These are phyloP conservation scores for Phytophthora multivora DNA, from an alignment of 352 stramenopile genomes.

Conservation along the genomic window DNA sequence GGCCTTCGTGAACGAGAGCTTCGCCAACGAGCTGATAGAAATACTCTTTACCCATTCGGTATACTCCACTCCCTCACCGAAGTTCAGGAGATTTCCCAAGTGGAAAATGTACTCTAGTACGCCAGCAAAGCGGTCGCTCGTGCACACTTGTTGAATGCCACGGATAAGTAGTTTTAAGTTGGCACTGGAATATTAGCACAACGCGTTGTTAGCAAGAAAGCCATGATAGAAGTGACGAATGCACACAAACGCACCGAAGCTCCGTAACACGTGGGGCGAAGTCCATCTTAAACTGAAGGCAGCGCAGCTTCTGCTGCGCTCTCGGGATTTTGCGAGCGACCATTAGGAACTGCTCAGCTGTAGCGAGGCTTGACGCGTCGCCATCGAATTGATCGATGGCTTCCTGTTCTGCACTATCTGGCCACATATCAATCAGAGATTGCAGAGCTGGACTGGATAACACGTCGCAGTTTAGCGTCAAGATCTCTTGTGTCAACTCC, in stretches of 20 bases:
- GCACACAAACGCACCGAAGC: slow-evolving; percentile 49
- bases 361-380: slow-evolving; percentile 52
- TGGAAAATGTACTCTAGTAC: slow-evolving; percentile 76
- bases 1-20: slow-evolving; percentile 83
- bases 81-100: slow-evolving; percentile 71
- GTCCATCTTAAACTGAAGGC: slow-evolving; percentile 82
- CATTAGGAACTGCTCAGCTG: slow-evolving; percentile 76
- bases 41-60: slow-evolving; percentile 64
- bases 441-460: slow-evolving; percentile 72
- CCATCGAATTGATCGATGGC: slow-evolving; percentile 68
- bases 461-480: slow-evolving; percentile 66
- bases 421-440: slow-evolving; percentile 85
- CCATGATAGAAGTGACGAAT: background rate
- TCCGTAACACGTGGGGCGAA: slow-evolving; percentile 70
- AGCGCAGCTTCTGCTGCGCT: slow-evolving; percentile 75
- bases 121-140: slow-evolving; percentile 62
- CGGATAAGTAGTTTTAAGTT: slow-evolving; percentile 72
- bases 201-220: slow-evolving; percentile 3
- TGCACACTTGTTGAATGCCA: slow-evolving; percentile 73
- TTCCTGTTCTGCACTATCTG: slow-evolving; percentile 71
- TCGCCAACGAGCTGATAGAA: slow-evolving; percentile 75
- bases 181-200: slow-evolving; percentile 29
- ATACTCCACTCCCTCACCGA: slow-evolving; percentile 56
- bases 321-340: slow-evolving; percentile 61
- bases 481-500: slow-evolving; percentile 64